A percentile compares a stretch with the other conserved stretches of the same genome.
These are phyloP conservation scores for Botryosphaeria dothidea DNA, from an alignment of 2,329 filamentous ascomycete genomes.

Conservation along the genomic window DNA sequence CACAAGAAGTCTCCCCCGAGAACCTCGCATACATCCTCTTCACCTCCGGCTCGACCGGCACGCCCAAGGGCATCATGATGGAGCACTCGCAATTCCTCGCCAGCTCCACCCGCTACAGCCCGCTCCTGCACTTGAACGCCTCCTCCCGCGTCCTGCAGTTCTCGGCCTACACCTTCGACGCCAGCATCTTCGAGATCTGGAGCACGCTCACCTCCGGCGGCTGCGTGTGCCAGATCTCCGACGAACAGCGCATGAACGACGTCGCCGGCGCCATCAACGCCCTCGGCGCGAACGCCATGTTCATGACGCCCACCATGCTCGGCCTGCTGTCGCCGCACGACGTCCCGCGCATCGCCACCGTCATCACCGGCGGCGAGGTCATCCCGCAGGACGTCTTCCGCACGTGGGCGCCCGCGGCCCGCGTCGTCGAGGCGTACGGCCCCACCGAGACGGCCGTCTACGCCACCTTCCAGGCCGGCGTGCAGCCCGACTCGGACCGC, in stretches of 20 bases:
- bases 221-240: conserved; percentile 60
- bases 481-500: conserved; percentile 29
- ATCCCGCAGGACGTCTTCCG: conserved; percentile 31
- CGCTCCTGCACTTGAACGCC: conserved; percentile 32
- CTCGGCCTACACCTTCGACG: conserved; percentile 27
- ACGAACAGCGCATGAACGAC: conserved; percentile 54
- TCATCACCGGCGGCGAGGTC: conserved; percentile 49
- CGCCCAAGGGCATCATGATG: conserved; percentile 29
- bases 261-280: conserved; percentile 50
- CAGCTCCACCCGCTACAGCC: conserved; percentile 36
- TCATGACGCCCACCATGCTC: conserved; percentile 60
- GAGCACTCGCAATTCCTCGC: conserved; percentile 23
- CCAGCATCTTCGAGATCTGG: conserved; percentile 33
- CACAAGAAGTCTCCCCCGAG: background rate
- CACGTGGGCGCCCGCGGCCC: conserved; percentile 20
- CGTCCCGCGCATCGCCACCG: conserved; percentile 34
- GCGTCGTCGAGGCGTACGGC: conserved; percentile 4
- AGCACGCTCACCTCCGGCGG: conserved; percentile 53
- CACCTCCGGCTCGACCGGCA: conserved; percentile 24
- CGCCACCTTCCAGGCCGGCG: conserved; percentile 30
- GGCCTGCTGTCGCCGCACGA: conserved; percentile 42
- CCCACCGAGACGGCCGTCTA: conserved; percentile 21
- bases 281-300: conserved; percentile 56
- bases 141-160: conserved; percentile 27
- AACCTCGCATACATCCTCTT: conserved; percentile 39